Evolutionary conservation across 2,329 filamentous ascomycete species (phyloP).

Genomic region (Exserohilum turcica): DNA sequence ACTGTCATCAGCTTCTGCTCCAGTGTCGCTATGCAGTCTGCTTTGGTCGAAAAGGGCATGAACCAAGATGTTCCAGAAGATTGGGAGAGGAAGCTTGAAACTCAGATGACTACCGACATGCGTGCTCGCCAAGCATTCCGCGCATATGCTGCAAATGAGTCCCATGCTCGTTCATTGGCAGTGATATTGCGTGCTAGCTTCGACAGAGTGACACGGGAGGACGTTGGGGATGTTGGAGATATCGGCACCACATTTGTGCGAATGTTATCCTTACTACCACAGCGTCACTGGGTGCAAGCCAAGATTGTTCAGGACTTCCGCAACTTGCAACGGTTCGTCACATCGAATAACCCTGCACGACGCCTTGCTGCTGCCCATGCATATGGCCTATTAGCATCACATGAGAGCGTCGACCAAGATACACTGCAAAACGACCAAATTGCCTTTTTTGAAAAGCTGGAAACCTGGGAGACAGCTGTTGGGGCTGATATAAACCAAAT

Average conservation of each 20-base stretch:
- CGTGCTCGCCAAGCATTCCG: constrained; percentile 65
- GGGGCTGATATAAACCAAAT: constrained; percentile 64
- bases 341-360: constrained; percentile 73
- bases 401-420: constrained; percentile 53
- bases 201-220: constrained; percentile 50
- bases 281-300: constrained; percentile 47
- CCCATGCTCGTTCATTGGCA: constrained; percentile 46
- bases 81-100: constrained; percentile 82
- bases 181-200: constrained; percentile 53
- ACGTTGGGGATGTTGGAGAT: constrained; percentile 50
- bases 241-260: constrained; percentile 59
- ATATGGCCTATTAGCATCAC: constrained; percentile 77
- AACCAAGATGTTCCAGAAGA: constrained; percentile 69
- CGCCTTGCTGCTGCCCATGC: constrained; percentile 70
- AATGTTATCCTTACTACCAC: constrained; percentile 61
- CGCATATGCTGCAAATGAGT: constrained; percentile 49
- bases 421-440: constrained; percentile 53
- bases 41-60: constrained; percentile 54
- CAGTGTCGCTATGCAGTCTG: constrained; percentile 64
- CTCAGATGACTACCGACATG: constrained; percentile 72
- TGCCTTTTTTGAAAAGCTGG: constrained; percentile 54
- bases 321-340: constrained; percentile 64
- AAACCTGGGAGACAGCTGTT: constrained; percentile 63
- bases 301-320: constrained; percentile 43
- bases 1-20: constrained; percentile 73